These are phyloP conservation scores for Pyracantha coccinea DNA, from an alignment of 331 rosid species.

Conservation along the genomic window DNA sequence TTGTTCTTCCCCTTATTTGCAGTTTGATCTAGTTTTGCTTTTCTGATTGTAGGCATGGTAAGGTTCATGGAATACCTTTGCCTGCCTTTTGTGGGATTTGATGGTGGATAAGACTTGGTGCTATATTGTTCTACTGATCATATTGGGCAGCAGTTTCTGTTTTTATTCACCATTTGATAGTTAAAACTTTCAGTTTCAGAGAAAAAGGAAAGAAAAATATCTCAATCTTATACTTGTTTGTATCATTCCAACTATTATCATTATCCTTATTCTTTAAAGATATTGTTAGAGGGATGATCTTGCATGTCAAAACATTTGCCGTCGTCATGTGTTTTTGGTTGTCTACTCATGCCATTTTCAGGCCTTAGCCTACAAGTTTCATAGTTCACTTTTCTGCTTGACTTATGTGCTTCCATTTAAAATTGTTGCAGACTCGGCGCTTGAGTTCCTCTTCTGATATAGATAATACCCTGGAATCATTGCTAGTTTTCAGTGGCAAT, in stretches of 20 bases:
- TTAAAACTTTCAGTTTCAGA: not conserved
- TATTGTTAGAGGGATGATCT: not conserved
- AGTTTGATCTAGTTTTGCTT: not conserved
- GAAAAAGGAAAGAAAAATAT: not conserved
- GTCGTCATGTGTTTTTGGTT: not conserved
- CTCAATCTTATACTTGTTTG: not conserved
- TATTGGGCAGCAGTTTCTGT: not conserved
- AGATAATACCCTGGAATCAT: slow-evolving; percentile 70
- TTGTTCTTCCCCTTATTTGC: not conserved
- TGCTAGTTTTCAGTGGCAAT: slow-evolving; percentile 68
- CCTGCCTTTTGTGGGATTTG: not conserved
- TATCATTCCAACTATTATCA: not conserved
- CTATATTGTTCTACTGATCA: not conserved
- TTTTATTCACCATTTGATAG: not conserved
- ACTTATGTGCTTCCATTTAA: slow-evolving; percentile 6
- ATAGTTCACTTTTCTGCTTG: not conserved
- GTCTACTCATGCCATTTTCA: not conserved
- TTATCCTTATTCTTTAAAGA: not conserved
- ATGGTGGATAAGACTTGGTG: not conserved
- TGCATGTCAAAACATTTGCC: not conserved
- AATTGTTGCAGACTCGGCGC: slow-evolving; percentile 58
- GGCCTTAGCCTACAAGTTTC: not conserved
- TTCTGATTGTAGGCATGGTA: slow-evolving; percentile 10
- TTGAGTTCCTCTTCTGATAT: slow-evolving; percentile 53
- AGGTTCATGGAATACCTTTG: not conserved